phyloP scores from a whole-genome alignment of 306 rosid species.

The Sophora flavescens region DNA sequence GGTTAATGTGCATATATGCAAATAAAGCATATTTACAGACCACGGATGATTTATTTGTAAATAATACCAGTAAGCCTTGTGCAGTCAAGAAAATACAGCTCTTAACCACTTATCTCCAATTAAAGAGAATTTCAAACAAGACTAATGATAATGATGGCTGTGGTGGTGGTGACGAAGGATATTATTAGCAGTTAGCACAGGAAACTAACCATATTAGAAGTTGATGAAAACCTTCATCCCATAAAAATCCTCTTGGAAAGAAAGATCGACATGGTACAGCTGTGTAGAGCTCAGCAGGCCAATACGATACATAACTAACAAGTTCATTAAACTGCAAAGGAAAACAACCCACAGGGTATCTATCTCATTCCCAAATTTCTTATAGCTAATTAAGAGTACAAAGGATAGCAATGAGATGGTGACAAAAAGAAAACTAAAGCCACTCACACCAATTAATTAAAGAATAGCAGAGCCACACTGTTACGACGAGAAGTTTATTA shows the following conservation, averaged over 20 bases:
- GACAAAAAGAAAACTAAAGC: conserved; percentile 22
- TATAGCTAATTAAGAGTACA: conserved; percentile 37
- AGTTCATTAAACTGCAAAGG: conserved; percentile 66
- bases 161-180: conserved; percentile 12
- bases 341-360: conserved; percentile 48
- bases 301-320: conserved; percentile 66
- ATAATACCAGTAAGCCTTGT: conserved; percentile 16
- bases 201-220: conserved; percentile 83
- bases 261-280: conserved; percentile 95
- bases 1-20: conserved; percentile 47
- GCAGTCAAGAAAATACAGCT: conserved; percentile 29
- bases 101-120: neutral
- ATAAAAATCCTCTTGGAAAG: conserved; percentile 98
- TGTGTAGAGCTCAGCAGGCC: conserved; percentile 98
- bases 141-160: conserved; percentile 31
- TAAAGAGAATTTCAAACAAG: conserved; percentile 31
- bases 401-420: conserved; percentile 11
- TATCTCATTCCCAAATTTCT: conserved; percentile 44
- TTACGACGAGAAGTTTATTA: neutral
- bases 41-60: conserved; percentile 13
- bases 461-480: conserved; percentile 24
- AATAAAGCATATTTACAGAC: conserved; percentile 34
- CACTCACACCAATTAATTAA: conserved; percentile 15
- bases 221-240: conserved; percentile 99
- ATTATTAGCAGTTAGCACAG: conserved; percentile 6